These are phyloP conservation scores for Leccinum uliginosum DNA, from an alignment of 768 basidiomycete genomes.

Conservation along the genomic window DNA sequence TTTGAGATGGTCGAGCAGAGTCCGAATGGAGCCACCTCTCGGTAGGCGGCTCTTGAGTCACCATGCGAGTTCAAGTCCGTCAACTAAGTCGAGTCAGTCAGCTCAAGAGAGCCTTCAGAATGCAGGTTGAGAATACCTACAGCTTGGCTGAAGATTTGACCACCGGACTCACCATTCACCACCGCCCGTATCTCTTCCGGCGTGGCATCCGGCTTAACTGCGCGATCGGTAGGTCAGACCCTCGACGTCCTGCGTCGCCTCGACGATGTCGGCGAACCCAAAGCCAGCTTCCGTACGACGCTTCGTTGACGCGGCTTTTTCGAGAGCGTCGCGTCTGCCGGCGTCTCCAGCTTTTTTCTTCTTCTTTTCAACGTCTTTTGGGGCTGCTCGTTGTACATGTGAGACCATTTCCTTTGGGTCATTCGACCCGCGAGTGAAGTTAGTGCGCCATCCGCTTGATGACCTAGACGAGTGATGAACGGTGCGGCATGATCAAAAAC, in stretches of 20 bases:
- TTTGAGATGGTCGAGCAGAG: too few relatives aligned
- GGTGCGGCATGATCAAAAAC: background rate
- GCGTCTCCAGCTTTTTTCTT: constrained; percentile 74
- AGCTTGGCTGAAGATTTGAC: constrained; percentile 88
- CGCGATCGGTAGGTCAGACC: constrained; percentile 90
- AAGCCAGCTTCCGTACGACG: constrained; percentile 62
- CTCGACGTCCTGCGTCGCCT: constrained; percentile 90
- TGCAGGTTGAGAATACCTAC: constrained; percentile 34
- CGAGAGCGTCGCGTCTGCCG: constrained; percentile 46
- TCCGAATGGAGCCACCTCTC: constrained; percentile 68
- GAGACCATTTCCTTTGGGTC: constrained; percentile 92
- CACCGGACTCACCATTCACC: constrained; percentile 76
- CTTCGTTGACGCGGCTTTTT: constrained; percentile 51
- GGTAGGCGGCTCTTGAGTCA: constrained; percentile 83
- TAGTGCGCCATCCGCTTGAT: constrained; percentile 86
- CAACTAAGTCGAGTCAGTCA: constrained; percentile 44
- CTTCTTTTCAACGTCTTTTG: constrained; percentile 90
- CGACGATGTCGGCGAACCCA: constrained; percentile 88
- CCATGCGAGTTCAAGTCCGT: constrained; percentile 89
- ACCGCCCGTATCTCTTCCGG: constrained; percentile 83
- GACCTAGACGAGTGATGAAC: constrained; percentile 41
- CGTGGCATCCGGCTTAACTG: constrained; percentile 91
- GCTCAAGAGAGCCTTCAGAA: constrained; percentile 36
- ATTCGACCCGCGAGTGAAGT: constrained; percentile 91
- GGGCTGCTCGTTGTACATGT: constrained; percentile 75